phyloP scores from a whole-genome alignment of 345 rosid species.

The Gossypium raimondii region DNA sequence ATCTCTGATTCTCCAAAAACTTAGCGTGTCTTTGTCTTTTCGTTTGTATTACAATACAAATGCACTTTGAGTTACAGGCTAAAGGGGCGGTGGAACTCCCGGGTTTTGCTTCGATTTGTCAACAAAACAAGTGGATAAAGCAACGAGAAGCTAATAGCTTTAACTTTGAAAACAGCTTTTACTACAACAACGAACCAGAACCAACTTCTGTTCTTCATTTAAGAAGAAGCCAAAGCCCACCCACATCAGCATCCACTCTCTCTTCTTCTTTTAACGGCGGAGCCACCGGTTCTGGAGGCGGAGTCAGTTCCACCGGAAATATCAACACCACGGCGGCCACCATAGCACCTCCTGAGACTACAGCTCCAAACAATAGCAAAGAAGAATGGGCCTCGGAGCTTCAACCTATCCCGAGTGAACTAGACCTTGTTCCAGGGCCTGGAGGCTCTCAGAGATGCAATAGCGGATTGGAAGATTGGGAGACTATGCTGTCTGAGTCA shows the following conservation, averaged over 20 bases:
- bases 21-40: background rate
- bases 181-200: no score
- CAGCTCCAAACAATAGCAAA: constrained; percentile 14
- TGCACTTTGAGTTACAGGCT: constrained; percentile 38
- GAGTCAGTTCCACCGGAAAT: constrained; percentile 25
- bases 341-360: constrained; percentile 15
- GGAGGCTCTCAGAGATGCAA: constrained; percentile 35
- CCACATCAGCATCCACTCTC: constrained; percentile 11
- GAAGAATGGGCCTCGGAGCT: constrained; percentile 47
- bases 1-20: background rate
- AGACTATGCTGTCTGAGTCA: constrained; percentile 41
- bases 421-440: constrained; percentile 25
- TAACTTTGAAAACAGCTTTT: no score
- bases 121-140: no score
- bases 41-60: constrained; percentile 20
- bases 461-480: constrained; percentile 51
- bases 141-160: no score
- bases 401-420: constrained; percentile 32
- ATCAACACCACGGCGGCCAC: constrained; percentile 21
- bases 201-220: no score
- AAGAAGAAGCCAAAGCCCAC: no score
- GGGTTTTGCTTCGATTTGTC: no score
- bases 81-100: constrained; percentile 16
- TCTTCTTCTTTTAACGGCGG: constrained; percentile 55
- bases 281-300: constrained; percentile 17